A percentile compares a stretch with the other conserved stretches of the same genome.
Evolutionary conservation across 1,139 yeast genomes (phyloP).

Genomic region (Candida gigantensis): DNA sequence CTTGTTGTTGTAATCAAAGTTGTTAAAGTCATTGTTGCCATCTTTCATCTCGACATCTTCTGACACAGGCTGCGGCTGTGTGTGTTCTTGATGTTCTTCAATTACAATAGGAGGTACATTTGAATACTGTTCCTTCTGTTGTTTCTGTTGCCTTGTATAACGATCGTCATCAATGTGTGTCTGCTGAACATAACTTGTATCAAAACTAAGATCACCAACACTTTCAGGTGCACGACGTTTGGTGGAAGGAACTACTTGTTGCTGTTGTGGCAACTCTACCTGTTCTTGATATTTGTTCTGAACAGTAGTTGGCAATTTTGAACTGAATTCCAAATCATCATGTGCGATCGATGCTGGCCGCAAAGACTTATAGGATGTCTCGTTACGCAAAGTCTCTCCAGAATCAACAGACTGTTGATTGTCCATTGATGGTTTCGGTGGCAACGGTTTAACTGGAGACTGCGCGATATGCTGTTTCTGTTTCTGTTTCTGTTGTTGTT

Average conservation of each 20-base stretch:
- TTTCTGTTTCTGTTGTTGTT: slow-evolving; percentile 18
- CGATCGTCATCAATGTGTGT: too few species aligned
- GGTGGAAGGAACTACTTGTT: slow-evolving; percentile 1
- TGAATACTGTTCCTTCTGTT: slow-evolving; percentile 12
- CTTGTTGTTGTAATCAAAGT: slow-evolving; percentile 35
- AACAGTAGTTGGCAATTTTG: slow-evolving; percentile 38
- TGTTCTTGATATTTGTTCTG: slow-evolving; percentile 36
- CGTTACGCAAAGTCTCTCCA: slow-evolving; percentile 14
- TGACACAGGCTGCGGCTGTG: slow-evolving; percentile 4
- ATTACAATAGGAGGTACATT: slow-evolving; percentile 6
- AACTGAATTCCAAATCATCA: slow-evolving; percentile 14
- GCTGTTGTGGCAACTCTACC: slow-evolving; percentile 33
- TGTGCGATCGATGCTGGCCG: slow-evolving; percentile 6
- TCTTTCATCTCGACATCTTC: slow-evolving; percentile 5
- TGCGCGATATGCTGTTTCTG: too few species aligned
- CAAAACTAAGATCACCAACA: slow-evolving; percentile 8
- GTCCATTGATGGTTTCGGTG: slow-evolving; percentile 11
- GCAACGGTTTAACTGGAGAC: slow-evolving; percentile 10
- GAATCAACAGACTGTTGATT: slow-evolving; percentile 12
- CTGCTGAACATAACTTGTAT: slow-evolving; percentile 8
- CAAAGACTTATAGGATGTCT: slow-evolving; percentile 4
- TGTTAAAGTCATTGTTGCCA: slow-evolving; percentile 22
- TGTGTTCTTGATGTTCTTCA: slow-evolving; percentile 5
- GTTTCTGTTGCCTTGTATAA: slow-evolving; percentile 11
- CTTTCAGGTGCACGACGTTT: slow-evolving; percentile 12